Conservation (phyloP, 805 yeast genomes). For the Hemisphaericaspora nanyangensis region DNA sequence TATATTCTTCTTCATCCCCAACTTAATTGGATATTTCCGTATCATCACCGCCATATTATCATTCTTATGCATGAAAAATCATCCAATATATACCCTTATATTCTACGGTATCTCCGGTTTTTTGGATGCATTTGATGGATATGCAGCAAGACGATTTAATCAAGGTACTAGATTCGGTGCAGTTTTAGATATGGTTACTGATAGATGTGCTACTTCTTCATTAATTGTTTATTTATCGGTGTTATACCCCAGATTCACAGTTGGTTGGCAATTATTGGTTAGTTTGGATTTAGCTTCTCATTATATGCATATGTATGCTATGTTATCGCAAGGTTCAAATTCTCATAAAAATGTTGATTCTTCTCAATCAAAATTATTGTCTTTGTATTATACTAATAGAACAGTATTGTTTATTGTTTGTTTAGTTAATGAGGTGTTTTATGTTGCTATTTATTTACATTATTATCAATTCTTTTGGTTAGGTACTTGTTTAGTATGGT, state of each 20-base stretch:
- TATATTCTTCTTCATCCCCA: slow-evolving; percentile 81
- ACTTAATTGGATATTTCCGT: slow-evolving; percentile 84
- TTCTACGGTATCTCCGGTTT: slow-evolving; percentile 86
- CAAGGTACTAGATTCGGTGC: slow-evolving; percentile 95
- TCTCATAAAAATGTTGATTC: slow-evolving; percentile 82
- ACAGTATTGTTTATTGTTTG: slow-evolving; percentile 83
- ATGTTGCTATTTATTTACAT: slow-evolving; percentile 80
- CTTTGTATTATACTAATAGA: slow-evolving; percentile 83
- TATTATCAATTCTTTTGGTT: slow-evolving; percentile 59
- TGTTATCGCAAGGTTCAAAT: slow-evolving; percentile 69
- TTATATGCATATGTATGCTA: slow-evolving; percentile 98
- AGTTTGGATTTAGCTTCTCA: slow-evolving; percentile 89
- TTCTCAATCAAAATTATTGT: slow-evolving; percentile 66
- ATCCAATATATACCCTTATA: slow-evolving; percentile 73
- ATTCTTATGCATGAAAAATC: slow-evolving; percentile 74
- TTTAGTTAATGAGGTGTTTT: slow-evolving; percentile 89
- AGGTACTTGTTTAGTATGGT: slow-evolving; percentile 54
- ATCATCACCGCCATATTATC: slow-evolving; percentile 80
- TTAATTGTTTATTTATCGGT: slow-evolving; percentile 81
- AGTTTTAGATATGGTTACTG: slow-evolving; percentile 97
- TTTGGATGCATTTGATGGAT: slow-evolving; percentile 94
- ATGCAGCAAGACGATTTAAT: slow-evolving; percentile 83
- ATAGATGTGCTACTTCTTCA: slow-evolving; percentile 94
- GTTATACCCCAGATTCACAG: slow-evolving; percentile 65
- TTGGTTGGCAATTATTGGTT: slow-evolving; percentile 78